Percentiles rank a stretch among this genome's conserved stretches.
These are phyloP conservation scores for Ogataea nitratoaversa DNA, from an alignment of 805 yeast species.

Conservation along the genomic window DNA sequence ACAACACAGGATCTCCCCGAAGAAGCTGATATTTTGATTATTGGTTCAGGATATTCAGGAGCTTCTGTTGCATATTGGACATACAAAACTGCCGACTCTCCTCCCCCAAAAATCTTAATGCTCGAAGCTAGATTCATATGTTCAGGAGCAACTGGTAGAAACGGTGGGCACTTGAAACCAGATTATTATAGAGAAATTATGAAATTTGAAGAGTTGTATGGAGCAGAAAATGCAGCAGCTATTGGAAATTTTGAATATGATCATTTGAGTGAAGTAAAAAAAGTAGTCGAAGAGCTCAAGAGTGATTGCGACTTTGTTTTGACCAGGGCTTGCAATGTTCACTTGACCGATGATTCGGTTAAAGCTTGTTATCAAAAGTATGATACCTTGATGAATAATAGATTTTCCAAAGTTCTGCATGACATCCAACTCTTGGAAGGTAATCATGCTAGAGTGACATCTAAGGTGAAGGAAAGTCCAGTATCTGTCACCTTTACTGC, in stretches of 20 bases:
- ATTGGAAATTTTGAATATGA: slow-evolving; percentile 35
- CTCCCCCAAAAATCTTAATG: slow-evolving; percentile 11
- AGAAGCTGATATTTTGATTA: slow-evolving; percentile 36
- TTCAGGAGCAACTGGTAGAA: slow-evolving; percentile 43
- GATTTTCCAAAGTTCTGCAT: slow-evolving; percentile 21
- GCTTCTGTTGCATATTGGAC: slow-evolving; percentile 32
- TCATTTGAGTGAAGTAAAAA: slow-evolving; percentile 29
- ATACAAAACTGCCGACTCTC: not conserved
- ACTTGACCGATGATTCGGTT: slow-evolving; percentile 16
- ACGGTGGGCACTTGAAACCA: slow-evolving; percentile 47
- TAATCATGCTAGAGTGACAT: slow-evolving; percentile 23
- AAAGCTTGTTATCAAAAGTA: slow-evolving; percentile 9
- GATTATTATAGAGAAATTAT: slow-evolving; percentile 19
- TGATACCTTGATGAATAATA: slow-evolving; percentile 19
- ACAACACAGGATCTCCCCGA: slow-evolving; percentile 31
- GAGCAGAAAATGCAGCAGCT: slow-evolving; percentile 30
- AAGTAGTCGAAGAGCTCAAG: slow-evolving; percentile 27
- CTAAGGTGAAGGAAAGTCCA: slow-evolving; percentile 24
- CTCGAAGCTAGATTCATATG: slow-evolving; percentile 39
- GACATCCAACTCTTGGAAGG: slow-evolving; percentile 30
- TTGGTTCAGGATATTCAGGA: slow-evolving; percentile 47
- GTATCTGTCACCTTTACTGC: slow-evolving; percentile 36
- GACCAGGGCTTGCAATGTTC: slow-evolving; percentile 26
- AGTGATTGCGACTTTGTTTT: slow-evolving; percentile 31
- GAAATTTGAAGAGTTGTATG: slow-evolving; percentile 14